Evolutionary conservation across 176 grass and related monocot genomes (phyloP).

Genomic region (Triticum aestivum): DNA sequence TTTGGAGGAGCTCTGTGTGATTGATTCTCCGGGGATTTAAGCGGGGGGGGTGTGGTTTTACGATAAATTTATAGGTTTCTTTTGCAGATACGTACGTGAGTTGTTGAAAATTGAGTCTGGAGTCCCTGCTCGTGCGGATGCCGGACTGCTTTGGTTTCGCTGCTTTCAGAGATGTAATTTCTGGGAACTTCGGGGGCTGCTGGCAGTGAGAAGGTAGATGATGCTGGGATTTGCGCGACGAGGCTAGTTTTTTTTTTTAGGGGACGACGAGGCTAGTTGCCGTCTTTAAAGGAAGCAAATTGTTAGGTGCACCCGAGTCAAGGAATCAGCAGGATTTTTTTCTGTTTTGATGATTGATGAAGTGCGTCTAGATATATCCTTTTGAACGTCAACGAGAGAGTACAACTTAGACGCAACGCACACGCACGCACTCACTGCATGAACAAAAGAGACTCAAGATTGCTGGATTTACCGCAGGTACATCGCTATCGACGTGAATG

Average conservation of each 20-base stretch:
- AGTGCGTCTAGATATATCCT: no score
- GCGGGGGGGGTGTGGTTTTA: neutral
- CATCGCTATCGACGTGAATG: no score
- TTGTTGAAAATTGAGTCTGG: neutral
- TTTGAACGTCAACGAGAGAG: no score
- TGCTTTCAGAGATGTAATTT: neutral
- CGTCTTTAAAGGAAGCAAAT: neutral
- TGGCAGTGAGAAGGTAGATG: neutral
- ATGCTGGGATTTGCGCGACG: slow-evolving; percentile 1
- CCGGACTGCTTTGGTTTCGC: neutral
- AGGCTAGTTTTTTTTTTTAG: neutral
- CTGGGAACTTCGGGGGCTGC: neutral
- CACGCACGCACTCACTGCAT: no score
- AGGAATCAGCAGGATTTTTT: neutral
- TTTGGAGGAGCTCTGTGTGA: neutral
- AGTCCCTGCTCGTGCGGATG: neutral
- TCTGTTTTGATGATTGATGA: neutral
- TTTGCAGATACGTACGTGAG: neutral
- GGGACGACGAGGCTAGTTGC: neutral
- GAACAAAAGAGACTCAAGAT: no score
- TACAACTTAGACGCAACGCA: no score
- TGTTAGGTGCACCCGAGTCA: neutral
- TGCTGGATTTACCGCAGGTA: no score
- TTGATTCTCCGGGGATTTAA: slow-evolving; percentile 6
- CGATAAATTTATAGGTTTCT: slow-evolving; percentile 3